phyloP scores from a whole-genome alignment of 352 stramenopile species.

The Globisporangium ultimum region DNA sequence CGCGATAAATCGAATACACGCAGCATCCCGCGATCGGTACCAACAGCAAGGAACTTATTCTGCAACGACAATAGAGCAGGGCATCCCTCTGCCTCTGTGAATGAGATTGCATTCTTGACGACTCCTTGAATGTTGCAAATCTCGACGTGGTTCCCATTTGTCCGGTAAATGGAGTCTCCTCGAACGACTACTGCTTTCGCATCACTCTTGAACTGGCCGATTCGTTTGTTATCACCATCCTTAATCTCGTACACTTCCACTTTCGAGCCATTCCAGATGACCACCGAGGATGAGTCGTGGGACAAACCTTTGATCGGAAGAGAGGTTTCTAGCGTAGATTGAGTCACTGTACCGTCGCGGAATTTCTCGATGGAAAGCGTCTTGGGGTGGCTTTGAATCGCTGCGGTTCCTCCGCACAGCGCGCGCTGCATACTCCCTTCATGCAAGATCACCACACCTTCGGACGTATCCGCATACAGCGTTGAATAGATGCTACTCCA shows the following conservation, averaged over 20 bases:
- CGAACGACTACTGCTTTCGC: slow-evolving; percentile 70
- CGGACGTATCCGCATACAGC: slow-evolving; percentile 67
- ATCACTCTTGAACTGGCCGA: slow-evolving; percentile 73
- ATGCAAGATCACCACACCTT: slow-evolving; percentile 76
- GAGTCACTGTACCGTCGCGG: slow-evolving; percentile 64
- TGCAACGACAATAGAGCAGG: slow-evolving; percentile 84
- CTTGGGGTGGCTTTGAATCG: slow-evolving; percentile 78
- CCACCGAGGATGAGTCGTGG: slow-evolving; percentile 66
- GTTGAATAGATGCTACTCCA: slow-evolving; percentile 68
- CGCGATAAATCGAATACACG: slow-evolving; percentile 88
- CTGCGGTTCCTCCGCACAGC: slow-evolving; percentile 74
- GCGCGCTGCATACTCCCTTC: slow-evolving; percentile 85
- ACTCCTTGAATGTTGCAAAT: slow-evolving; percentile 86
- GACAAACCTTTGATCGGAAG: slow-evolving; percentile 86
- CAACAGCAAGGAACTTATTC: slow-evolving; percentile 88
- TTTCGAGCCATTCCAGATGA: slow-evolving; percentile 85
- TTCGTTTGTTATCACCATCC: slow-evolving; percentile 50
- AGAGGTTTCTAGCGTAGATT: slow-evolving; percentile 55
- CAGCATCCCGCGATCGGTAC: slow-evolving; percentile 79
- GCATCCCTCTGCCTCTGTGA: slow-evolving; percentile 88
- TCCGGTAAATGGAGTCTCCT: slow-evolving; percentile 86
- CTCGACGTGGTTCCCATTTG: slow-evolving; percentile 84
- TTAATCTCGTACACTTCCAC: slow-evolving; percentile 88
- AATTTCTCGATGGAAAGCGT: slow-evolving; percentile 76
- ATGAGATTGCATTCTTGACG: slow-evolving; percentile 86